Conservation (phyloP, 331 rosid genomes). For the Malus hybrid region DNA sequence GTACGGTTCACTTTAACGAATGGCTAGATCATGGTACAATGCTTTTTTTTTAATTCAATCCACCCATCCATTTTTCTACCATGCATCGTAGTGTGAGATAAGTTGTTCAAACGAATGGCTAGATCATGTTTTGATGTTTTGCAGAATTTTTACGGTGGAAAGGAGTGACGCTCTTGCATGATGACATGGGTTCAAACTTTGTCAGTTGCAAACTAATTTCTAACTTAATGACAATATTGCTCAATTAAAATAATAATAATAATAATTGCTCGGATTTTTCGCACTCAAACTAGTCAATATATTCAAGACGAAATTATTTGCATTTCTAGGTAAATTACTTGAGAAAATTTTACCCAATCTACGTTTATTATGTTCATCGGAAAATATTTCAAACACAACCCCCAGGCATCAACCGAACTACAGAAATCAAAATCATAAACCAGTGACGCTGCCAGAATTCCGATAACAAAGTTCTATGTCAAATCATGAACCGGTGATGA, state of each 20-base stretch:
- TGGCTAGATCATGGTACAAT: accelerated
- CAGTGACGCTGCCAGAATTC: neutral
- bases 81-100: too few relatives aligned
- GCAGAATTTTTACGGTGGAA: too few relatives aligned
- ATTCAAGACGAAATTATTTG: neutral
- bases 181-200: too few relatives aligned
- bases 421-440: neutral
- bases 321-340: neutral
- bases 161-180: too few relatives aligned
- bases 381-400: neutral
- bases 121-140: too few relatives aligned
- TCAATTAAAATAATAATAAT: too few relatives aligned
- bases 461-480: neutral
- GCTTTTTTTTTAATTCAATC: too few relatives aligned
- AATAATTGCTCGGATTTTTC: neutral
- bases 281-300: neutral
- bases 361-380: neutral
- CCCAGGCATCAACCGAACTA: neutral
- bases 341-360: neutral
- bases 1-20: too few relatives aligned
- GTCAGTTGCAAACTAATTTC: too few relatives aligned
- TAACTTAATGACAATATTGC: too few relatives aligned
- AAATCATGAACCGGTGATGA: neutral
- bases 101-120: too few relatives aligned
- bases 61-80: too few relatives aligned